Percentiles rank a stretch among this genome's conserved stretches.
phyloP scores from a whole-genome alignment of 1,139 yeast species.

The Nakaseomyces uthaithaninus region DNA sequence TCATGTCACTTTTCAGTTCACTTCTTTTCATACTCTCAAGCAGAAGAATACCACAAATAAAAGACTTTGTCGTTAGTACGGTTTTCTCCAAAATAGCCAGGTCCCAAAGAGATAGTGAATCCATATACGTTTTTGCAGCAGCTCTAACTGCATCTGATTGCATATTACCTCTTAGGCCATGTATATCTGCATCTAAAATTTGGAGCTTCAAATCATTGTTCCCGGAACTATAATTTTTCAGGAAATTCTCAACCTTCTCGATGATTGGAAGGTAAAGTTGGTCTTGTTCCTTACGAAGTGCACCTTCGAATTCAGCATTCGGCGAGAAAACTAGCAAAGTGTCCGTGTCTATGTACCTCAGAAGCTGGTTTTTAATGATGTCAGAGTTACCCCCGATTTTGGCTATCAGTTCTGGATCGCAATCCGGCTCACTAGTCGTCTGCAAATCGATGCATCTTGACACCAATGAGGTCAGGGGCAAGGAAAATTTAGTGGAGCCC shows the following conservation, averaged over 20 bases:
- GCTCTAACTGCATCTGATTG: slow-evolving; percentile 55
- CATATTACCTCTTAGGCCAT: slow-evolving; percentile 71
- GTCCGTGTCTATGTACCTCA: slow-evolving; percentile 88
- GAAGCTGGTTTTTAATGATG: slow-evolving; percentile 46
- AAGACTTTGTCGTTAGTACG: slow-evolving; percentile 75
- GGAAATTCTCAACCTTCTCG: slow-evolving; percentile 51
- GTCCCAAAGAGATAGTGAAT: slow-evolving; percentile 59
- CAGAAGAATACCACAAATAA: slow-evolving; percentile 57
- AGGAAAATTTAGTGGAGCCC: slow-evolving; percentile 66
- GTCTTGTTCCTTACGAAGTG: slow-evolving; percentile 66
- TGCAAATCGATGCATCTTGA: slow-evolving; percentile 75
- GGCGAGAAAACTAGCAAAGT: slow-evolving; percentile 84
- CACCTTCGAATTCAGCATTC: slow-evolving; percentile 73
- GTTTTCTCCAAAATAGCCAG: slow-evolving; percentile 85
- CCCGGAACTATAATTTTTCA: slow-evolving; percentile 40
- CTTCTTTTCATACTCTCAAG: slow-evolving; percentile 24
- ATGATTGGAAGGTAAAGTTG: slow-evolving; percentile 69
- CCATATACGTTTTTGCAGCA: slow-evolving; percentile 61
- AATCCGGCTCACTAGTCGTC: slow-evolving; percentile 31
- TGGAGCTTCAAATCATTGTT: slow-evolving; percentile 38
- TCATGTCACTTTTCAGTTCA: slow-evolving; percentile 16
- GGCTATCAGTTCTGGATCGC: slow-evolving; percentile 43
- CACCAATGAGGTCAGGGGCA: slow-evolving; percentile 81
- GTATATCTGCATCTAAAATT: slow-evolving; percentile 67
- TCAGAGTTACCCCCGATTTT: slow-evolving; percentile 51